These are phyloP conservation scores for Vitis hybrid DNA, from an alignment of 177 flowering plant genomes.

Conservation along the genomic window DNA sequence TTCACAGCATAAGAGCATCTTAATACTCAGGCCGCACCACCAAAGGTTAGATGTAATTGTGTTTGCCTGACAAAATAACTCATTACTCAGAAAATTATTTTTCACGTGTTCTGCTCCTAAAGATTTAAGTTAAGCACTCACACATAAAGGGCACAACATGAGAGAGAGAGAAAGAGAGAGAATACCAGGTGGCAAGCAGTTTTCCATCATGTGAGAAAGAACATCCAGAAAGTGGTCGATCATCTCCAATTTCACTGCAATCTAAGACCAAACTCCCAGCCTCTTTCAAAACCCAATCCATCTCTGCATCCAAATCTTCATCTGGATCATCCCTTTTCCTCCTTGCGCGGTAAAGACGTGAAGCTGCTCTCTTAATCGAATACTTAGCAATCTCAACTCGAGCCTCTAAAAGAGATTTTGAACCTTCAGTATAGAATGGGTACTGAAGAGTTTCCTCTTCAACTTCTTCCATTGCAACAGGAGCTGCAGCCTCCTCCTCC, in stretches of 20 bases:
- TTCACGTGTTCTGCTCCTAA: too few relatives aligned
- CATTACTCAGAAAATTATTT: too few relatives aligned
- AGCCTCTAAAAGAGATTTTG: slow-evolving; percentile 61
- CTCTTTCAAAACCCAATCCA: slow-evolving; percentile 68
- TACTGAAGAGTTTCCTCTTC: slow-evolving; percentile 75
- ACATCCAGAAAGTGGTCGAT: slow-evolving; percentile 89
- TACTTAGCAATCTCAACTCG: slow-evolving; percentile 68
- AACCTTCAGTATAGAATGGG: slow-evolving; percentile 94
- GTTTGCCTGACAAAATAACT: too few relatives aligned
- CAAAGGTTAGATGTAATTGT: too few relatives aligned
- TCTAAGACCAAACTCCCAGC: slow-evolving; percentile 61
- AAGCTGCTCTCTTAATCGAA: slow-evolving; percentile 65
- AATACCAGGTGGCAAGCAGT: slow-evolving; percentile 87
- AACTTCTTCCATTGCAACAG: slow-evolving; percentile 39
- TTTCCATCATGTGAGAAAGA: slow-evolving; percentile 76
- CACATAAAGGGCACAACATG: neutral
- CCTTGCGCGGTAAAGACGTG: slow-evolving; percentile 65
- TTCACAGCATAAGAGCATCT: too few relatives aligned
- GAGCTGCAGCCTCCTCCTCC: slow-evolving; percentile 77
- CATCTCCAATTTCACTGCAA: slow-evolving; percentile 92
- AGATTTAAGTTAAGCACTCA: too few relatives aligned
- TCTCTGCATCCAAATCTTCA: slow-evolving; percentile 86
- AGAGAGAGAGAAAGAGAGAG: slow-evolving; percentile 10
- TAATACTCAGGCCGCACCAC: too few relatives aligned
- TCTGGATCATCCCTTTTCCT: slow-evolving; percentile 92